phyloP scores from a whole-genome alignment of 139 green algal genomes.

The Micractinium conductrix region DNA sequence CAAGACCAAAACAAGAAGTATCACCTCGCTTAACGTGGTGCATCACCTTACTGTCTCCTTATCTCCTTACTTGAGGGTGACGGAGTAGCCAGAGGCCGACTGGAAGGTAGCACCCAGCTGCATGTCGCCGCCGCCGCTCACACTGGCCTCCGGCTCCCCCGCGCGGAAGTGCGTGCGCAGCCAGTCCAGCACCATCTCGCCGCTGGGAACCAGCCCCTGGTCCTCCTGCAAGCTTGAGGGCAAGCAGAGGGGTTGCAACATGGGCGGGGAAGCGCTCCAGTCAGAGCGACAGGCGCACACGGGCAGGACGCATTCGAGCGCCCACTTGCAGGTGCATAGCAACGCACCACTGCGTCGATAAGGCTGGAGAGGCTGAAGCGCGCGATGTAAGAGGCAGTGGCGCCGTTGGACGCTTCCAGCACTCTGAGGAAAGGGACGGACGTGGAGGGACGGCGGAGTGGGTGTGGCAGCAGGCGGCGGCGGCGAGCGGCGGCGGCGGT shows the following conservation, averaged over 20 bases:
- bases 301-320: too few relatives aligned
- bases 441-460: background rate
- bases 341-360: background rate
- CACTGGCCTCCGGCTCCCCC: background rate
- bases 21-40: background rate
- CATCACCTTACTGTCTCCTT: background rate
- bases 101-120: slow-evolving; percentile 2
- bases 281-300: too few relatives aligned
- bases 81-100: background rate
- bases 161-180: background rate
- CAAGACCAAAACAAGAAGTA: too few relatives aligned
- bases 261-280: too few relatives aligned
- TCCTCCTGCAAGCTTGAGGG: slow-evolving; percentile 8
- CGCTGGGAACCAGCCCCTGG: too few relatives aligned
- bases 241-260: too few relatives aligned
- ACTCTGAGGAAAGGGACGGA: background rate
- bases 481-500: background rate
- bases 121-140: background rate
- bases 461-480: background rate
- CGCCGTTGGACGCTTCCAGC: slow-evolving; percentile 3
- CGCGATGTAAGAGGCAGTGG: background rate
- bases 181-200: background rate
- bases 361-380: slow-evolving; percentile 5
- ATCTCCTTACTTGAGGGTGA: background rate
- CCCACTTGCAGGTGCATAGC: too few relatives aligned